Evolutionary conservation across 345 rosid genomes (phyloP).

Genomic region (Pistacia integerrima): DNA sequence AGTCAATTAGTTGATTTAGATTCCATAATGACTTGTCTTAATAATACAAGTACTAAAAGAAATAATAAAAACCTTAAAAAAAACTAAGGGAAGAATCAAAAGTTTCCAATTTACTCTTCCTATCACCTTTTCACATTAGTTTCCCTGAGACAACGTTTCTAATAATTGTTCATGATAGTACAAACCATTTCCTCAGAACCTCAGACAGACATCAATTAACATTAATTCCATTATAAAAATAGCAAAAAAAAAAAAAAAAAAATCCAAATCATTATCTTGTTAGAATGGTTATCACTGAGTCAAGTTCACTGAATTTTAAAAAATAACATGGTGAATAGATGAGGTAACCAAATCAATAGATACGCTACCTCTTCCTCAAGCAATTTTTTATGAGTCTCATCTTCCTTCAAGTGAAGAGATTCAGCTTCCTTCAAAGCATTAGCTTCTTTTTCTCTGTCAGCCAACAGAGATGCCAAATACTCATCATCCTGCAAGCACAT

Average conservation of each 20-base stretch:
- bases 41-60: neutral
- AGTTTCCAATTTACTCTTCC: neutral
- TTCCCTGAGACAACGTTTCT: neutral
- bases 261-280: neutral
- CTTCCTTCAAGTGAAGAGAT: constrained; percentile 24
- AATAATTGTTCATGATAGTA: neutral
- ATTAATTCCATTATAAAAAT: neutral
- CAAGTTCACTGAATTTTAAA: neutral
- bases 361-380: constrained; percentile 32
- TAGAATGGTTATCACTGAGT: neutral
- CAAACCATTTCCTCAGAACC: neutral
- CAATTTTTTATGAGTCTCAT: constrained; percentile 27
- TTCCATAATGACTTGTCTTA: no score
- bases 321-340: neutral
- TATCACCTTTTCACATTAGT: neutral
- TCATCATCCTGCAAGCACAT: constrained; percentile 43
- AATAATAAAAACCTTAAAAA: no score
- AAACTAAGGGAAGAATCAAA: neutral
- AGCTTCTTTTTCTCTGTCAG: constrained; percentile 45
- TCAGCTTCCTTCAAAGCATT: constrained; percentile 35
- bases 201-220: neutral
- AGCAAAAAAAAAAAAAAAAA: neutral
- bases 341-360: constrained; percentile 1
- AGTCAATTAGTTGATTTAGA: no score
- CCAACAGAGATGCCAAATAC: constrained; percentile 42